Percentiles rank a stretch among this genome's conserved stretches.
Conservation (phyloP, 129 eudicot species). For the Ambrosia trifida region DNA sequence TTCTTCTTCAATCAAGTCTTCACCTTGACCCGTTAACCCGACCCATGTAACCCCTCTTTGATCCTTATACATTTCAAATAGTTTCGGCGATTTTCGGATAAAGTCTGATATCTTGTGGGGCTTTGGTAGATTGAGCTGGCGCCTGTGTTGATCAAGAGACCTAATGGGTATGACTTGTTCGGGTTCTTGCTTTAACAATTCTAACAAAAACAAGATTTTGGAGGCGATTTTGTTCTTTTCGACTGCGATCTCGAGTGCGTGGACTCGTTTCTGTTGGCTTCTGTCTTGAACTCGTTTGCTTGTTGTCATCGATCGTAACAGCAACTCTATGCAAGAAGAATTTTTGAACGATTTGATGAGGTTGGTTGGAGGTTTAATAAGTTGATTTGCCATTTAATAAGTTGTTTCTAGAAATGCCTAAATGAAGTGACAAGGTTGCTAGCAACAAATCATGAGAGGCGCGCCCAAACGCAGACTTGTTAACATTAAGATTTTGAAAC, state of each 20-base stretch:
- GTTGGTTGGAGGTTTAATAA: constrained; percentile 34
- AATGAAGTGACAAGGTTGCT: constrained; percentile 7
- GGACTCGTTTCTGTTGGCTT: constrained; percentile 79
- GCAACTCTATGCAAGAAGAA: neutral
- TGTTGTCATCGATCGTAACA: constrained; percentile 62
- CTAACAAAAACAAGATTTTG: constrained; percentile 62
- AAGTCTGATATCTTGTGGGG: constrained; percentile 83
- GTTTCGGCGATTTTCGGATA: constrained; percentile 70
- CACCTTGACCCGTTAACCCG: constrained; percentile 68
- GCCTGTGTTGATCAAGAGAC: constrained; percentile 64
- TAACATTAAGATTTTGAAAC: no score
- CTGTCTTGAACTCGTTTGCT: constrained; percentile 89
- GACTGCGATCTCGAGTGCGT: constrained; percentile 69
- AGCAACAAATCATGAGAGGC: no score
- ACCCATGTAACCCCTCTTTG: constrained; percentile 70
- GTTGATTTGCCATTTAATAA: no score
- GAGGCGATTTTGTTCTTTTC: constrained; percentile 77
- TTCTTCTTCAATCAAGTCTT: constrained; percentile 72
- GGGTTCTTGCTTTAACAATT: constrained; percentile 61
- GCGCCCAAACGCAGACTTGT: no score
- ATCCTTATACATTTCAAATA: constrained; percentile 79
- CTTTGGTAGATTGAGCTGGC: constrained; percentile 74
- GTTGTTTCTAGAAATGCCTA: constrained; percentile 21
- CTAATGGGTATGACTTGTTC: constrained; percentile 63
- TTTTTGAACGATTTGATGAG: constrained; percentile 23